A percentile compares a stretch with the other conserved stretches of the same genome.
Conservation (phyloP, 345 rosid genomes). For the Eutrema japonicum region DNA sequence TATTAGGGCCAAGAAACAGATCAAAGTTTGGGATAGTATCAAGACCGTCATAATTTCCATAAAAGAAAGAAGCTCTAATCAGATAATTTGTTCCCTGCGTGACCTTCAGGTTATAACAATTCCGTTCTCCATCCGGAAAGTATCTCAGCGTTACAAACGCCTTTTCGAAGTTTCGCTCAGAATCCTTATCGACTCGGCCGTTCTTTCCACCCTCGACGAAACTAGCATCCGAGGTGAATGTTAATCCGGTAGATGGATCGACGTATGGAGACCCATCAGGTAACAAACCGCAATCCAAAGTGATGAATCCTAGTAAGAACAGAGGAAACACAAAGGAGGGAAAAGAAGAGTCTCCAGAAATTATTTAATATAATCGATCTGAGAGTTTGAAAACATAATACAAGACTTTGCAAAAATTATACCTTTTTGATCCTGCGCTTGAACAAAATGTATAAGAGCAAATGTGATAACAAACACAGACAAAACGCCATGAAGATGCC, state of each 20-base stretch:
- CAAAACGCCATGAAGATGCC: conserved; percentile 3
- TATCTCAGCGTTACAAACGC: conserved; percentile 11
- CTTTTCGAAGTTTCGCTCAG: conserved; percentile 4
- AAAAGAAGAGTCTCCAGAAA: not conserved
- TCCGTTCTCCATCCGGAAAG: conserved; percentile 26
- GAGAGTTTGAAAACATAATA: not conserved
- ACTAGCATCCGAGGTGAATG: conserved; percentile 40
- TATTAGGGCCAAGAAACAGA: conserved; percentile 29
- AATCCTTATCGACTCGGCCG: conserved; percentile 5
- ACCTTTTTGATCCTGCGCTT: conserved; percentile 51
- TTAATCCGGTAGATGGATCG: conserved; percentile 31
- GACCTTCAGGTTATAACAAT: conserved; percentile 19
- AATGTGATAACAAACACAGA: conserved; percentile 16
- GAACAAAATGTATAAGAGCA: conserved; percentile 17
- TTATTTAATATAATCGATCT: not conserved
- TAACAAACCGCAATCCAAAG: conserved; percentile 47
- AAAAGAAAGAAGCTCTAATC: conserved; percentile 8
- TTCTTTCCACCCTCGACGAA: conserved; percentile 16
- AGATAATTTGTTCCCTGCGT: conserved; percentile 18
- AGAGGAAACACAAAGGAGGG: not conserved
- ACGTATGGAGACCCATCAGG: conserved; percentile 24
- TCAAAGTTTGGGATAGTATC: conserved; percentile 4
- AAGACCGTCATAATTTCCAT: conserved; percentile 27
- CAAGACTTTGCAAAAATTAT: not conserved
- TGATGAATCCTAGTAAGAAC: conserved; percentile 40